Conservation (phyloP, 345 rosid species). For the Raphanus sativus region DNA sequence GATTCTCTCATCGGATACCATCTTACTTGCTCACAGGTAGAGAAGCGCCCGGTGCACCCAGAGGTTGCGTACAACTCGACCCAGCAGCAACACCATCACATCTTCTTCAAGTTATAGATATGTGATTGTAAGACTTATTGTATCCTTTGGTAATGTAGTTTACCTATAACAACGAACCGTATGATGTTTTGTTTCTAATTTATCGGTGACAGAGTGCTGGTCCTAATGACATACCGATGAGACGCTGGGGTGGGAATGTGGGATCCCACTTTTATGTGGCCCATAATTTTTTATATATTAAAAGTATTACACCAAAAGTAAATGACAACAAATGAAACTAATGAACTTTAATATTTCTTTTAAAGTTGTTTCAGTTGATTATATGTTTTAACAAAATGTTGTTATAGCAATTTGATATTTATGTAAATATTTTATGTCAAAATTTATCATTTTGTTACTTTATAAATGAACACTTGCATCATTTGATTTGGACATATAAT, state of each 20-base stretch:
- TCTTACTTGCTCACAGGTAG: constrained; percentile 58
- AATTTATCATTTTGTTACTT: too few species aligned
- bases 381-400: too few species aligned
- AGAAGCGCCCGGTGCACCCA: constrained; percentile 56
- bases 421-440: too few species aligned
- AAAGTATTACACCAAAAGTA: background rate
- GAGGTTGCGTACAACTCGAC: constrained; percentile 62
- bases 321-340: too few species aligned
- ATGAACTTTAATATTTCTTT: too few species aligned
- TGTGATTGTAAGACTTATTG: background rate
- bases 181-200: background rate
- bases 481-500: too few species aligned
- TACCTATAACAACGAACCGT: background rate
- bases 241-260: background rate
- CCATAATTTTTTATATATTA: background rate
- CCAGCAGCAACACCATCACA: background rate
- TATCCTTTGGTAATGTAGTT: background rate
- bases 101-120: background rate
- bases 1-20: constrained; percentile 76
- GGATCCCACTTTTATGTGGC: background rate
- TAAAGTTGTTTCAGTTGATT: too few species aligned
- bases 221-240: background rate
- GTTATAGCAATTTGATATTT: too few species aligned
- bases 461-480: too few species aligned
- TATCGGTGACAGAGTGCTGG: background rate